A percentile compares a stretch with the other conserved stretches of the same genome.
phyloP scores from a whole-genome alignment of 768 basidiomycete genomes.

The Collybia mongolica region DNA sequence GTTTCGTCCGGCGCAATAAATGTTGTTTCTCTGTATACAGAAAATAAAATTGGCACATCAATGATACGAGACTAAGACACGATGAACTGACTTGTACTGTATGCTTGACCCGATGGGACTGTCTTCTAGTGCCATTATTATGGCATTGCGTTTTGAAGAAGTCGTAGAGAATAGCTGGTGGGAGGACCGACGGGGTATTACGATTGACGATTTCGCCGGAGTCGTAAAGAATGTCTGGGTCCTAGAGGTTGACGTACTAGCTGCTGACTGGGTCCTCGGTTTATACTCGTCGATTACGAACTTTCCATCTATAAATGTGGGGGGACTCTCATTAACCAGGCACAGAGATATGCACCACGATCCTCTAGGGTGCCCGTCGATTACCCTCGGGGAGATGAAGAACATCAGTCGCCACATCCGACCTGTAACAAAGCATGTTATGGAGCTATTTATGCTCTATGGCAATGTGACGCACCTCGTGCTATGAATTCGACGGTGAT shows the following conservation, averaged over 20 bases:
- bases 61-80: neutral
- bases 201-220: constrained; percentile 28
- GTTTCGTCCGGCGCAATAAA: constrained; percentile 46
- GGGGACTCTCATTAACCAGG: constrained; percentile 54
- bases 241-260: neutral
- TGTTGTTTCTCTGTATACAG: constrained; percentile 34
- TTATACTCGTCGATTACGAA: constrained; percentile 41
- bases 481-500: constrained; percentile 71
- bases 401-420: constrained; percentile 59
- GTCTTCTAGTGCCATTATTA: constrained; percentile 37
- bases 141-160: constrained; percentile 2
- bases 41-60: neutral
- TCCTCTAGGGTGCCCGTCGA: constrained; percentile 22
- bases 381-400: constrained; percentile 22
- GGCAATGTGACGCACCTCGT: constrained; percentile 30
- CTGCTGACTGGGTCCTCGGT: constrained; percentile 1
- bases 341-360: constrained; percentile 51
- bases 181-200: constrained; percentile 34
- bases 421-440: no score
- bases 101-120: constrained; percentile 41
- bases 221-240: constrained; percentile 5
- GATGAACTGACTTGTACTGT: constrained; percentile 46
- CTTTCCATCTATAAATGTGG: constrained; percentile 55
- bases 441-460: no score
- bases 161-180: constrained; percentile 23